Percentiles rank a stretch among this genome's conserved stretches.
These are phyloP conservation scores for Debaryomyces psychrophilus DNA, from an alignment of 1,139 yeast genomes.

Conservation along the genomic window DNA sequence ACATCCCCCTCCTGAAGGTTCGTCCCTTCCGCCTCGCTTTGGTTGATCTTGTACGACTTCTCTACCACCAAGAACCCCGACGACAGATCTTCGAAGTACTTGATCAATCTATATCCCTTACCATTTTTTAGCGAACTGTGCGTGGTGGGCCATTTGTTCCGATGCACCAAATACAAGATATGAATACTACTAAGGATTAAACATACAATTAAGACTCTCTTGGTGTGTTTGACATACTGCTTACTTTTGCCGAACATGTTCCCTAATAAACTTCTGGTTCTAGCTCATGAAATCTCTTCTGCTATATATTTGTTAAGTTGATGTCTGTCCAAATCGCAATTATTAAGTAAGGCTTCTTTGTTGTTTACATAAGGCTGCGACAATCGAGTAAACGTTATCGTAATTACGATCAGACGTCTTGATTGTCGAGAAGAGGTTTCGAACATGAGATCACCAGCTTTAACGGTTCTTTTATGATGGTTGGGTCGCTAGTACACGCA, in stretches of 20 bases:
- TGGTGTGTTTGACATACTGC: constrained; percentile 1
- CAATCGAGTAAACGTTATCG: neutral
- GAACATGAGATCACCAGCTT: neutral
- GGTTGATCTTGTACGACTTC: constrained; percentile 1
- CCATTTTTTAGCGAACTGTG: neutral
- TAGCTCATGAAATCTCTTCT: neutral
- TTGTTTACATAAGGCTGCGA: constrained; percentile 2
- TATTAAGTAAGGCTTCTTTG: constrained; percentile 1
- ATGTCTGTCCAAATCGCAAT: neutral
- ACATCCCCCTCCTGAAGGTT: neutral
- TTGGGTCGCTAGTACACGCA: neutral
- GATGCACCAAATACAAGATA: neutral
- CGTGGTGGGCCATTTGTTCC: neutral
- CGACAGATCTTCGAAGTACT: constrained; percentile 10
- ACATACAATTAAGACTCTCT: neutral
- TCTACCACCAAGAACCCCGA: constrained; percentile 7
- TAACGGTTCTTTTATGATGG: neutral
- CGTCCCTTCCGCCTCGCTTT: neutral
- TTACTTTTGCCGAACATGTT: constrained; percentile 1
- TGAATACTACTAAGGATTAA: neutral
- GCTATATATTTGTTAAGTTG: no score
- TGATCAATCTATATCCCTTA: neutral
- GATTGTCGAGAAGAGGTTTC: neutral
- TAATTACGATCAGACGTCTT: neutral
- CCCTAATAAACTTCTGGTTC: neutral